These are phyloP conservation scores for Didymella pinodella DNA, from an alignment of 2,329 filamentous ascomycete genomes.

Conservation along the genomic window DNA sequence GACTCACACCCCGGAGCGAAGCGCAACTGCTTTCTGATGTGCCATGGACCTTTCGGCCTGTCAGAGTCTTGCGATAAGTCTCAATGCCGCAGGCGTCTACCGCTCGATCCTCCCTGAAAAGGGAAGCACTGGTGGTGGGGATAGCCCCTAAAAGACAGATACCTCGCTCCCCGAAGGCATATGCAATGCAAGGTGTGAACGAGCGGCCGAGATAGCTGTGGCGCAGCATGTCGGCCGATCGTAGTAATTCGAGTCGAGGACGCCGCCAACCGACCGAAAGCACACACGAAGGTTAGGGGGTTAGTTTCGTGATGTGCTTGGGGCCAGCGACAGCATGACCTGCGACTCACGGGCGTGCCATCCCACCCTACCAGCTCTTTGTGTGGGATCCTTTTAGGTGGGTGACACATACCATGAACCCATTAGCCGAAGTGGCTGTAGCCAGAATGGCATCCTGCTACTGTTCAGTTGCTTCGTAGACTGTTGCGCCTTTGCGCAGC, in stretches of 20 bases:
- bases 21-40: slow-evolving; percentile 20
- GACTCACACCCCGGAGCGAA: slow-evolving; percentile 15
- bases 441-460: slow-evolving; percentile 6
- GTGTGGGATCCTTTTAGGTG: slow-evolving; percentile 13
- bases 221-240: slow-evolving; percentile 10
- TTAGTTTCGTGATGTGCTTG: slow-evolving; percentile 13
- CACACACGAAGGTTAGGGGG: slow-evolving; percentile 16
- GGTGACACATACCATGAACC: slow-evolving; percentile 24
- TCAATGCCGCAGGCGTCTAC: slow-evolving; percentile 39
- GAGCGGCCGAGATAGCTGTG: slow-evolving; percentile 8
- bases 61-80: slow-evolving; percentile 25
- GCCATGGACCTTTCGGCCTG: slow-evolving; percentile 36
- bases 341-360: slow-evolving; percentile 23
- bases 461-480: slow-evolving; percentile 5
- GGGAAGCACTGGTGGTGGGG: slow-evolving; percentile 32
- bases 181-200: slow-evolving; percentile 16
- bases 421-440: slow-evolving; percentile 10
- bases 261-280: slow-evolving; percentile 6
- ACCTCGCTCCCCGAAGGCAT: slow-evolving; percentile 25
- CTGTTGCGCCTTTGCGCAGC: neutral
- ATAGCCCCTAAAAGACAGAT: slow-evolving; percentile 31
- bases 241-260: slow-evolving; percentile 16
- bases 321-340: slow-evolving; percentile 3
- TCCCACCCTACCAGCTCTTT: slow-evolving; percentile 21
- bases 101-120: slow-evolving; percentile 34